Evolutionary conservation across 257 asterid genomes (phyloP).

Genomic region (Solanum okadae): DNA sequence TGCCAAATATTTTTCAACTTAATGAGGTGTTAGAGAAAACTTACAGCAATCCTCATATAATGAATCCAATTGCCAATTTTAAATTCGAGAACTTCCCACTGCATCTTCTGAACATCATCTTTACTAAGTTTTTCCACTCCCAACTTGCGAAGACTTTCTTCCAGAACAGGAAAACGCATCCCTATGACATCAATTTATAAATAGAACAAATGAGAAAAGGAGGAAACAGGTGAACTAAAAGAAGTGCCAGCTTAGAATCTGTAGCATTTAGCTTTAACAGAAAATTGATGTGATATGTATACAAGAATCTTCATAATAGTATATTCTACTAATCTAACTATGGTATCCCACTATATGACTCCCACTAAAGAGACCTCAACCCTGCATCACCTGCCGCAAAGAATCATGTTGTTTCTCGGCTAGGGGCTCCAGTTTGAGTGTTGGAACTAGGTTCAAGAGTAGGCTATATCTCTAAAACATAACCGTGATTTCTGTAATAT

Average conservation of each 20-base stretch:
- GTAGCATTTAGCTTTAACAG: neutral
- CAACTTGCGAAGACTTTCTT: conserved; percentile 91
- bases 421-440: neutral
- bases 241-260: neutral
- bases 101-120: conserved; percentile 99
- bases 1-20: neutral
- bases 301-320: neutral
- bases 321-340: neutral
- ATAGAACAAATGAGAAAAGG: neutral
- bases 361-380: neutral
- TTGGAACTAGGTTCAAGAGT: neutral
- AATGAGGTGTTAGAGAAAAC: conserved; percentile 13
- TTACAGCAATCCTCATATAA: conserved; percentile 97
- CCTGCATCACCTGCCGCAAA: neutral
- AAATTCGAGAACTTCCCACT: conserved; percentile 98
- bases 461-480: neutral
- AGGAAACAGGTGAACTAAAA: neutral
- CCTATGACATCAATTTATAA: conserved; percentile 19
- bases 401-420: neutral
- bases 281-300: neutral
- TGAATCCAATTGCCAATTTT: conserved; percentile 99
- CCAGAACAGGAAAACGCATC: conserved; percentile 90
- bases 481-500: neutral
- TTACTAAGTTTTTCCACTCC: conserved; percentile 99
- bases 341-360: neutral